Evolutionary conservation across 2,329 filamentous ascomycete species (phyloP).

Genomic region (Fusarium sp.): DNA sequence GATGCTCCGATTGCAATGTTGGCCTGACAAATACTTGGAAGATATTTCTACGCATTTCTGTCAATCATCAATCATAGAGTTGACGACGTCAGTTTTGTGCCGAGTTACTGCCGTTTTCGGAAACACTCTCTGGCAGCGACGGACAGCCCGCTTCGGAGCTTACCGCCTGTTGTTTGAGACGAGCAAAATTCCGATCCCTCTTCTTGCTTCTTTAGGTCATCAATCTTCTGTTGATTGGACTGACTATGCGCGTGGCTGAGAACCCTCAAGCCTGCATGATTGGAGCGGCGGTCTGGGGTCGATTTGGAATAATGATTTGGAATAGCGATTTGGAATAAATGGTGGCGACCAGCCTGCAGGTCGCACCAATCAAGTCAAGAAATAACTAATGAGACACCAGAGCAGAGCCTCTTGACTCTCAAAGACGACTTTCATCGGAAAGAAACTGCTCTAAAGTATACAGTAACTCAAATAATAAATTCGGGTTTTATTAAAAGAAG

Average conservation of each 20-base stretch:
- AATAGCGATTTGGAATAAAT: background rate
- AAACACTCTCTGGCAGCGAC: background rate
- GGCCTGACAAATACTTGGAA: background rate
- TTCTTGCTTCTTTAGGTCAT: background rate
- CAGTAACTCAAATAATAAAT: background rate
- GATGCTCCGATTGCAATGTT: background rate
- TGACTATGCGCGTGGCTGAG: background rate
- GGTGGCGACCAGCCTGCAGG: background rate
- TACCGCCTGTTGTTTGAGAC: background rate
- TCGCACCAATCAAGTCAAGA: background rate
- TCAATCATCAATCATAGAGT: background rate
- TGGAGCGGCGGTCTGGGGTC: background rate
- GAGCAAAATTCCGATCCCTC: background rate
- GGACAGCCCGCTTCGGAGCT: background rate
- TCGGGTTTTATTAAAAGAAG: background rate
- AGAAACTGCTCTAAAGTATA: background rate
- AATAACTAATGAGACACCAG: background rate
- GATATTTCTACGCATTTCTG: background rate
- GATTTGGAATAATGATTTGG: background rate
- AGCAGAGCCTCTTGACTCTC: background rate
- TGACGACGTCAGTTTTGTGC: background rate
- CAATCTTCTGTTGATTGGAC: background rate
- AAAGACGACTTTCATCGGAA: background rate
- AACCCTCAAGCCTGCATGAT: background rate
- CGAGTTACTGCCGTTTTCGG: background rate